Evolutionary conservation across 495 filamentous ascomycete genomes (phyloP).

Genomic region (Lasiosphaeria ovina): DNA sequence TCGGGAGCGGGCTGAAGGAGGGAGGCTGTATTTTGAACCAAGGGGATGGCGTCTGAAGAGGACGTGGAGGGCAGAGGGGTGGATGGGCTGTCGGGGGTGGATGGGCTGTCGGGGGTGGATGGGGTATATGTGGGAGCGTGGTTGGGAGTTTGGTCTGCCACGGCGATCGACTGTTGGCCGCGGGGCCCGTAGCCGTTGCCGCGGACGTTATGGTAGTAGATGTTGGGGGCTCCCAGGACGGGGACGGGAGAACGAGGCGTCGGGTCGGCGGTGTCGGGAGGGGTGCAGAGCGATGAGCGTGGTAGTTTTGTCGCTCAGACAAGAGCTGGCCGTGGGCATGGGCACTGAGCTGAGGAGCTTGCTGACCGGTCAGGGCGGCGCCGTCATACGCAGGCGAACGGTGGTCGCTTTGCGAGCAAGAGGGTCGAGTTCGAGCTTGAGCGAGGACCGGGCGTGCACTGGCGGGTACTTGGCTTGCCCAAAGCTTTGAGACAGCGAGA

Average conservation of each 20-base stretch:
- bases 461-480: too few relatives aligned
- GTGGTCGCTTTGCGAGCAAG: too few relatives aligned
- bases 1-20: constrained; percentile 19
- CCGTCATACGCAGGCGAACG: too few relatives aligned
- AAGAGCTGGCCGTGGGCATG: too few relatives aligned
- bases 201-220: constrained; percentile 16
- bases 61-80: constrained; percentile 37
- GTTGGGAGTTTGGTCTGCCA: constrained; percentile 36
- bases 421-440: too few relatives aligned
- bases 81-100: constrained; percentile 43
- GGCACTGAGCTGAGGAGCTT: too few relatives aligned
- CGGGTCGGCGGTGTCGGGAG: too few relatives aligned
- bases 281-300: too few relatives aligned
- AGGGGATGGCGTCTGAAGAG: constrained; percentile 38
- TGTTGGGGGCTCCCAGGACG: background rate
- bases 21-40: constrained; percentile 23
- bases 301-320: too few relatives aligned
- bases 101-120: constrained; percentile 45
- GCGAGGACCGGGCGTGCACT: too few relatives aligned
- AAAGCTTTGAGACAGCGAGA: too few relatives aligned
- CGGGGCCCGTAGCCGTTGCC: constrained; percentile 31
- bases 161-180: constrained; percentile 29
- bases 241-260: background rate
- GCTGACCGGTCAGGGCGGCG: too few relatives aligned
- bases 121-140: constrained; percentile 24